These are phyloP conservation scores for Chlorella sp. DNA, from an alignment of 139 green algal genomes.

Conservation along the genomic window DNA sequence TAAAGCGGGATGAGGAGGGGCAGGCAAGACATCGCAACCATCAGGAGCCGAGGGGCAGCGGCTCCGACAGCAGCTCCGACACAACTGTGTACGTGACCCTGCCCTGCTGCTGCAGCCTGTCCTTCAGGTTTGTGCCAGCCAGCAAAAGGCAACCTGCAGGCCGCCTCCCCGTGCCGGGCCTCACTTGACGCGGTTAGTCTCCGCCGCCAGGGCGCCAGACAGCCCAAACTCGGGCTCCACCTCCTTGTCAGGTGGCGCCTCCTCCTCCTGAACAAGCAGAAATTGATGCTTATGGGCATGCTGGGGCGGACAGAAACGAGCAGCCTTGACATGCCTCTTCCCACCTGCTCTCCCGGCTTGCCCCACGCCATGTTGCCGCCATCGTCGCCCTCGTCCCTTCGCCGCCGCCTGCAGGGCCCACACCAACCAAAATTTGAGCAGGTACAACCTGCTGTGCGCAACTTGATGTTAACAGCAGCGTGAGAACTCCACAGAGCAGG, in stretches of 20 bases:
- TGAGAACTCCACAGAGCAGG: neutral
- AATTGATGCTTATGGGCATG: neutral
- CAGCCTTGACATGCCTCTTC: too few species aligned
- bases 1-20: neutral
- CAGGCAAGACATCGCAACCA: neutral
- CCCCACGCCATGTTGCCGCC: slow-evolving; percentile 22
- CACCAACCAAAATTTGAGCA: neutral
- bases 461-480: neutral
- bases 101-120: too few species aligned
- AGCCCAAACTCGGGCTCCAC: slow-evolving; percentile 79
- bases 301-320: too few species aligned
- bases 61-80: too few species aligned
- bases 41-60: too few species aligned
- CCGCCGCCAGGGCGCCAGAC: slow-evolving; percentile 84
- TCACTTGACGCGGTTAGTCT: slow-evolving; percentile 83
- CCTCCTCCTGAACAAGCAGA: slow-evolving; percentile 6
- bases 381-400: neutral
- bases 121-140: too few species aligned
- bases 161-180: neutral
- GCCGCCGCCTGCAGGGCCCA: slow-evolving; percentile 16
- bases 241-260: slow-evolving; percentile 33
- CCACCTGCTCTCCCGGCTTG: slow-evolving; percentile 24
- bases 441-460: neutral
- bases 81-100: too few species aligned
- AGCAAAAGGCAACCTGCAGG: too few species aligned